phyloP scores from a whole-genome alignment of 2,329 filamentous ascomycete species.

The Alternaria metachromatica region DNA sequence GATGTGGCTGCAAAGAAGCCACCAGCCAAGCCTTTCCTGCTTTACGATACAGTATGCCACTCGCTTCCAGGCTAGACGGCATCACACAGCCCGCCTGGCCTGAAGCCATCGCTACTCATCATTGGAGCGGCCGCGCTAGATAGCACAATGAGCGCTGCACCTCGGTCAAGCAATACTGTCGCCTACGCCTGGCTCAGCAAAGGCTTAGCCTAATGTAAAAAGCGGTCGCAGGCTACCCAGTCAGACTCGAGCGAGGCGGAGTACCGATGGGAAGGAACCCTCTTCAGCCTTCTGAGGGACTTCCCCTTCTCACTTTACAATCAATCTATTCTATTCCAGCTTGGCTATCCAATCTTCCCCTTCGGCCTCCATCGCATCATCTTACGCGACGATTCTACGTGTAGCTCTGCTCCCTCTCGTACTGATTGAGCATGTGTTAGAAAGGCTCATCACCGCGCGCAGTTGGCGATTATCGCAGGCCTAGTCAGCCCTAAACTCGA shows the following conservation, averaged over 20 bases:
- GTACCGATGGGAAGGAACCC: neutral
- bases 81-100: conserved; percentile 28
- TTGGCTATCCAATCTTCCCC: neutral
- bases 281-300: conserved; percentile 5
- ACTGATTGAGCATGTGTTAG: neutral
- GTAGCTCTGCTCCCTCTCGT: neutral
- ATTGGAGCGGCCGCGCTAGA: conserved; percentile 24
- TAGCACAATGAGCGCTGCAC: conserved; percentile 16
- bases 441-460: neutral
- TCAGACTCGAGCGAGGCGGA: conserved; percentile 22
- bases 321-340: neutral
- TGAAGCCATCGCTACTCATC: conserved; percentile 21
- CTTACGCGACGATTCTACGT: neutral
- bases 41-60: conserved; percentile 10
- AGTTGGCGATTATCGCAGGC: neutral
- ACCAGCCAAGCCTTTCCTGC: conserved; percentile 20
- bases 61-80: conserved; percentile 7
- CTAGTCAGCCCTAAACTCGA: neutral
- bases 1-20: conserved; percentile 13
- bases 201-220: conserved; percentile 19
- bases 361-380: neutral
- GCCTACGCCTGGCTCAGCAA: conserved; percentile 11
- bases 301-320: conserved; percentile 12
- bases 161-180: conserved; percentile 22
- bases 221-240: conserved; percentile 9